Evolutionary conservation across 2,329 filamentous ascomycete genomes (phyloP), one percentile per base, ranked within the genome.

Genomic region (Colletotrichum cordylinicola): DNA sequence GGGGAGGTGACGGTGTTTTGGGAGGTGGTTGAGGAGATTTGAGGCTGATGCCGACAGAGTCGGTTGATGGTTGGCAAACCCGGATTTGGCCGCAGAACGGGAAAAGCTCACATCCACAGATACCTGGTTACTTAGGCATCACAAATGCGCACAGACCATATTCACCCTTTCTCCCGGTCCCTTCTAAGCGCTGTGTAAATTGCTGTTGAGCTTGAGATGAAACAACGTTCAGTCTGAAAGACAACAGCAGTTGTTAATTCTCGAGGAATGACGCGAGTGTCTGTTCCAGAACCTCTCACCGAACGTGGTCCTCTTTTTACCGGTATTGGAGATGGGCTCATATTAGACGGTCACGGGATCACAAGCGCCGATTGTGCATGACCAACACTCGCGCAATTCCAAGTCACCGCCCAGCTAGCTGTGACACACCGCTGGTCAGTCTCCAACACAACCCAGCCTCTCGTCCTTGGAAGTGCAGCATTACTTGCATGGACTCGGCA

Each of bases 11-110:
- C 27, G 31, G 66, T 24, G 56, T 18, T 31, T 56, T 31, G 39
- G 68, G 55, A 62, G 52, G 71, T 33, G 52, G 55, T 55, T 67
- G 64, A 56, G 64, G 56, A 33, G 56, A 56, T 43, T 61, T 43
- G 73, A 35, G 52, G 55, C 72, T 77, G 75, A 79, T 81, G 81
- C 82, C 70, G 82, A 80, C 82, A 82, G 79, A 82, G 82, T 81
- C 81, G 80, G 75, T 81, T 81, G 81, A 71, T 71, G 70, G 70
- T 58, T 77, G 72, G 69, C 74, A 81, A 83, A 82, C 79, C 83
- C 83, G 83, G 82, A 82, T 80, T 82, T 83, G 83, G 81, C 83
- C 82, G 82, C 77, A 77, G 72, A 78, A 78, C 79, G 80, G 82
- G 79, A 84, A 83, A 84, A 84, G 82, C 80, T 83, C 82, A 79